Conservation (phyloP, 495 filamentous ascomycete genomes). For the Durotheca rogersii region DNA sequence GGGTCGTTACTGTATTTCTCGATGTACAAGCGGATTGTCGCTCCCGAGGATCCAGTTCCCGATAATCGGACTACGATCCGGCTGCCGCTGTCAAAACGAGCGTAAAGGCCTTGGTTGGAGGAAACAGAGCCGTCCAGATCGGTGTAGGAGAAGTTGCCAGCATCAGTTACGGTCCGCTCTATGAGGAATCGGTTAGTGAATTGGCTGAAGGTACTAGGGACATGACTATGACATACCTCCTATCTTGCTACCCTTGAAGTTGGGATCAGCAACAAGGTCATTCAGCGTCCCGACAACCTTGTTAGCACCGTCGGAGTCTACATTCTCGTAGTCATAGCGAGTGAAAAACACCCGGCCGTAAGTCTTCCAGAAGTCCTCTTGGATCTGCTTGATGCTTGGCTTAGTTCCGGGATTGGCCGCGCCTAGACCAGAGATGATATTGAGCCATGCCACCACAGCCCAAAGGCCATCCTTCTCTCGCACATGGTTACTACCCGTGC, state of each 20-base stretch:
- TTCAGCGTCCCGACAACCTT: slow-evolving; percentile 79
- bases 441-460: slow-evolving; percentile 96
- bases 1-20: slow-evolving; percentile 82
- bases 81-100: slow-evolving; percentile 92
- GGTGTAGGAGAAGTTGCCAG: slow-evolving; percentile 95
- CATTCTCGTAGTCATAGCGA: slow-evolving; percentile 95
- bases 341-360: slow-evolving; percentile 99
- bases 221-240: slow-evolving; percentile 51
- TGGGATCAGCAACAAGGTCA: slow-evolving; percentile 63
- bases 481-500: slow-evolving; percentile 98
- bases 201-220: background rate
- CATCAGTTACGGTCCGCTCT: slow-evolving; percentile 78
- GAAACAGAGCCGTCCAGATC: slow-evolving; percentile 94
- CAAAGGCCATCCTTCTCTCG: slow-evolving; percentile 98
- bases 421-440: slow-evolving; percentile 94
- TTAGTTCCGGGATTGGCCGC: slow-evolving; percentile 70
- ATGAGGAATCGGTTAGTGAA: slow-evolving; percentile 5
- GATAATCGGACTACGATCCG: slow-evolving; percentile 92
- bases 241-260: slow-evolving; percentile 79
- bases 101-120: slow-evolving; percentile 93
- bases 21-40: slow-evolving; percentile 93
- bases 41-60: slow-evolving; percentile 90
- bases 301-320: slow-evolving; percentile 84
- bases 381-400: slow-evolving; percentile 91
- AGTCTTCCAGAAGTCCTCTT: slow-evolving; percentile 93